Conservation (phyloP, 768 basidiomycete genomes). For the Calvatia gigantea region DNA sequence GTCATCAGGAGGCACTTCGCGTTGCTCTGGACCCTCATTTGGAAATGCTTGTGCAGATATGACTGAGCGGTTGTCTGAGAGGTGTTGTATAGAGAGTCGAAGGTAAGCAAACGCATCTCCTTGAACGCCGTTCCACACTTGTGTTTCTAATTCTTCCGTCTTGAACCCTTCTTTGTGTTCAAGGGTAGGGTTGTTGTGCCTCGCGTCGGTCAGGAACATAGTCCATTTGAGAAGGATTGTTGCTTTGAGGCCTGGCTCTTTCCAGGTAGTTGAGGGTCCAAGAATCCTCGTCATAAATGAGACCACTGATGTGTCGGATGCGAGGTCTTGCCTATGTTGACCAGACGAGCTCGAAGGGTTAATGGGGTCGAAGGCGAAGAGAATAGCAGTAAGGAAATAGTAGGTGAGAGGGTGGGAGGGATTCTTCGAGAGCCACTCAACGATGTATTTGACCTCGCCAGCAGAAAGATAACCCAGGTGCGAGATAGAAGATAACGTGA, state of each 20-base stretch:
- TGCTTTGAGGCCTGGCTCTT: conserved; percentile 66
- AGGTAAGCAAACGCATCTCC: conserved; percentile 79
- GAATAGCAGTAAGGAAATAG: conserved; percentile 63
- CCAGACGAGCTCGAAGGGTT: conserved; percentile 49
- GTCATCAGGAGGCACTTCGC: conserved; percentile 42
- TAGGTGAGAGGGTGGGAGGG: conserved; percentile 67
- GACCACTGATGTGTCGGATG: conserved; percentile 43
- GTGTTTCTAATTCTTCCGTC: conserved; percentile 76
- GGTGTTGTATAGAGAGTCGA: conserved; percentile 50
- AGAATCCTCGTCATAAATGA: conserved; percentile 60
- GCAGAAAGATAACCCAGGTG: conserved; percentile 59
- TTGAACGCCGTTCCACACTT: conserved; percentile 81
- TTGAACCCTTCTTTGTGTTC: conserved; percentile 64
- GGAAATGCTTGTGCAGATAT: conserved; percentile 18
- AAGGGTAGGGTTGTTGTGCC: conserved; percentile 63
- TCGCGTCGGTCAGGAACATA: conserved; percentile 73
- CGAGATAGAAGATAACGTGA: conserved; percentile 59
- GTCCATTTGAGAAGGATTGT: conserved; percentile 84
- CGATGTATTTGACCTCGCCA: conserved; percentile 54
- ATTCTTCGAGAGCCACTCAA: conserved; percentile 70
- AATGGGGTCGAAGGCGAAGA: conserved; percentile 64
- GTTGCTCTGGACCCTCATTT: conserved; percentile 41
- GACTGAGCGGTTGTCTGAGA: conserved; percentile 43
- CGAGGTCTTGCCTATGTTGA: conserved; percentile 42
- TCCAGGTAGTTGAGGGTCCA: conserved; percentile 55